Evolutionary conservation across 2,329 filamentous ascomycete genomes (phyloP).

Genomic region (Aspergillus sclerotialis): DNA sequence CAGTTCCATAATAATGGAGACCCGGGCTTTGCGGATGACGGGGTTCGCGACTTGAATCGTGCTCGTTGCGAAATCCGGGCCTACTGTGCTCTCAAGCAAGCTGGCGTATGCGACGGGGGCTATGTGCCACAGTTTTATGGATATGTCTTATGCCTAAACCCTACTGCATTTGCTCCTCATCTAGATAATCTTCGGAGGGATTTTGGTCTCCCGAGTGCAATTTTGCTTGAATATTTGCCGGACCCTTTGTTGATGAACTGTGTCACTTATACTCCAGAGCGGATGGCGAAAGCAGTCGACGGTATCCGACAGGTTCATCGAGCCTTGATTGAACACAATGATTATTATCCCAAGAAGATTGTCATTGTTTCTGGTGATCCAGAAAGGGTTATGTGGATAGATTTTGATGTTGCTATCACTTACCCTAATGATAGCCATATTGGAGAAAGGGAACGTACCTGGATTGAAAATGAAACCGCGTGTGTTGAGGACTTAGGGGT

Average conservation of each 20-base stretch:
- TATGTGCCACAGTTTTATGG: conserved; percentile 18
- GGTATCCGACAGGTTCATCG: conserved; percentile 14
- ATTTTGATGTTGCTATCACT: conserved; percentile 18
- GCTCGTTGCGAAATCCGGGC: conserved; percentile 17
- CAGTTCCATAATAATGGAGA: conserved; percentile 18
- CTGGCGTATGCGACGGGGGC: conserved; percentile 10
- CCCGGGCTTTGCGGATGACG: conserved; percentile 13
- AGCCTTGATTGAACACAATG: conserved; percentile 12
- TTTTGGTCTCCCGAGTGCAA: conserved; percentile 4
- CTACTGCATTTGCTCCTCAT: conserved; percentile 9
- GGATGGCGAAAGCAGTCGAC: conserved; percentile 10
- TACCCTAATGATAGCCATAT: conserved; percentile 4
- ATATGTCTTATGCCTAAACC: conserved; percentile 15
- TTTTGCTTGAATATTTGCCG: conserved; percentile 13
- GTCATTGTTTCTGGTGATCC: conserved; percentile 10
- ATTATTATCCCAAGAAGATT: conserved; percentile 14
- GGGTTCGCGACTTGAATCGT: conserved; percentile 16
- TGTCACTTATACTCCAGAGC: conserved; percentile 13
- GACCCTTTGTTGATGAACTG: conserved; percentile 11
- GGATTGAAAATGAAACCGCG: conserved; percentile 8
- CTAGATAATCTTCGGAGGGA: conserved; percentile 9
- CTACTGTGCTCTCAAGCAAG: conserved; percentile 12
- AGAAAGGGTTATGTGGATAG: conserved; percentile 15
- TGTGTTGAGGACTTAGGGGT: conserved; percentile 11
- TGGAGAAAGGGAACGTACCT: conserved; percentile 1